Conservation (phyloP, 179 eudicot genomes). For the Dionaea muscipula region DNA sequence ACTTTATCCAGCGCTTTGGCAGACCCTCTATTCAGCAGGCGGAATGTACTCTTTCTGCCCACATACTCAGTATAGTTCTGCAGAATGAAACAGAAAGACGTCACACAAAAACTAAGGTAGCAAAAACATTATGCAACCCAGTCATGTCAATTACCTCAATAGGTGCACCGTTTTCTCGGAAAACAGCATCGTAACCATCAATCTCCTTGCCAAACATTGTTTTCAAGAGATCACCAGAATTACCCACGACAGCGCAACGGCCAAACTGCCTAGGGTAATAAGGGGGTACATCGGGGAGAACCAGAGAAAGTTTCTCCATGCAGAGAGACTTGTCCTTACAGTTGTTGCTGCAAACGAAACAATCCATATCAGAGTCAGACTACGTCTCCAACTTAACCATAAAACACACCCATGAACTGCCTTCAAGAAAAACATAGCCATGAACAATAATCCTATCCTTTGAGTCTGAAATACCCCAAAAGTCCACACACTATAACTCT, state of each 20-base stretch:
- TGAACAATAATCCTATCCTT: too few species aligned
- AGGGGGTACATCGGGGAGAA: constrained; percentile 78
- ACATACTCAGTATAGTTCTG: constrained; percentile 83
- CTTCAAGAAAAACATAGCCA: too few species aligned
- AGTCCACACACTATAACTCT: too few species aligned
- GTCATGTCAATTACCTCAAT: constrained; percentile 44
- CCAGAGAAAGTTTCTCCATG: constrained; percentile 85
- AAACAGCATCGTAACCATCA: constrained; percentile 74
- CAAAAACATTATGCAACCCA: not conserved
- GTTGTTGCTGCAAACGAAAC: constrained; percentile 36
- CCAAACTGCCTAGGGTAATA: constrained; percentile 69
- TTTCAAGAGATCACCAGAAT: constrained; percentile 88
- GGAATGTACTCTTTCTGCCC: constrained; percentile 89
- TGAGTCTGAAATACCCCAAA: too few species aligned
- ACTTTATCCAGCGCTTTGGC: constrained; percentile 99
- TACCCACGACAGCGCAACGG: constrained; percentile 86
- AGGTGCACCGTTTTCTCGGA: constrained; percentile 95
- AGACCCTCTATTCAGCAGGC: constrained; percentile 94
- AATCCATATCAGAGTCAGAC: constrained; percentile 9
- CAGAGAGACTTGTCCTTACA: constrained; percentile 81
- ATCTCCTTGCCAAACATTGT: constrained; percentile 89
- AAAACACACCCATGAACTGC: too few species aligned
- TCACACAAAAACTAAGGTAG: constrained; percentile 4
- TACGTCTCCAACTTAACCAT: too few species aligned
- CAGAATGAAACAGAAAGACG: constrained; percentile 9